These are phyloP conservation scores for Colletotrichum sp. DNA, from an alignment of 2,329 filamentous ascomycete genomes.

Conservation along the genomic window DNA sequence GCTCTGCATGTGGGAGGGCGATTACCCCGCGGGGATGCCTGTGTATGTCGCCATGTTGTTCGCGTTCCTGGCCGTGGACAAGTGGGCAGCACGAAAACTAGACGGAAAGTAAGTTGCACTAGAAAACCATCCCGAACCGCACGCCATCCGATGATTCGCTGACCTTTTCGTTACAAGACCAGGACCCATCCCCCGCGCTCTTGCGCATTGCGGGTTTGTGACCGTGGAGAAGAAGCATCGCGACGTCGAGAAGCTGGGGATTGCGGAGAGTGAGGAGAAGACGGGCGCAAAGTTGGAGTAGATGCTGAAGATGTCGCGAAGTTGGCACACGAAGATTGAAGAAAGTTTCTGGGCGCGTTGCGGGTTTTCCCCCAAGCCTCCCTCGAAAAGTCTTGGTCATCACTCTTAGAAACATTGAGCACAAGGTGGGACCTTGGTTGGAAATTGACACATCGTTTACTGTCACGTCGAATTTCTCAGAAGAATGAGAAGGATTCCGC, in stretches of 20 bases:
- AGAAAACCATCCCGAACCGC: not conserved
- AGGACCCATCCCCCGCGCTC: constrained; percentile 13
- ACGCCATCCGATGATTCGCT: constrained; percentile 3
- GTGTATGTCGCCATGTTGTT: not conserved
- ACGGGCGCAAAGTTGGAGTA: constrained; percentile 10
- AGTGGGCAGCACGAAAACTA: constrained; percentile 21
- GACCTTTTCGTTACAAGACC: constrained; percentile 12
- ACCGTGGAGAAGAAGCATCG: not conserved
- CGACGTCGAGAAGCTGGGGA: not conserved
- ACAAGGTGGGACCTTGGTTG: constrained; percentile 1
- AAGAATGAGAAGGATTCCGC: not conserved
- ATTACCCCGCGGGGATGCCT: constrained; percentile 19
- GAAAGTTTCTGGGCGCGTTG: constrained; percentile 4
- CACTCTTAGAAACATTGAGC: not conserved
- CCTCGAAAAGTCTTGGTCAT: not conserved
- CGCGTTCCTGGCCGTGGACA: constrained; percentile 7
- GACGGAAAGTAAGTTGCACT: constrained; percentile 16
- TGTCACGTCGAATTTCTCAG: not conserved
- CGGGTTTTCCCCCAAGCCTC: not conserved
- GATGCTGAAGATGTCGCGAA: not conserved
- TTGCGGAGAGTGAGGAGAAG: not conserved
- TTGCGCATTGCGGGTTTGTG: constrained; percentile 7
- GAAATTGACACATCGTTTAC: constrained; percentile 3
- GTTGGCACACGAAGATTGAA: not conserved
- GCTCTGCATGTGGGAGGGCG: constrained; percentile 11